Evolutionary conservation across 768 basidiomycete species (phyloP), one percentile per base, ranked within the genome.

Genomic region (Pholiota molesta): DNA sequence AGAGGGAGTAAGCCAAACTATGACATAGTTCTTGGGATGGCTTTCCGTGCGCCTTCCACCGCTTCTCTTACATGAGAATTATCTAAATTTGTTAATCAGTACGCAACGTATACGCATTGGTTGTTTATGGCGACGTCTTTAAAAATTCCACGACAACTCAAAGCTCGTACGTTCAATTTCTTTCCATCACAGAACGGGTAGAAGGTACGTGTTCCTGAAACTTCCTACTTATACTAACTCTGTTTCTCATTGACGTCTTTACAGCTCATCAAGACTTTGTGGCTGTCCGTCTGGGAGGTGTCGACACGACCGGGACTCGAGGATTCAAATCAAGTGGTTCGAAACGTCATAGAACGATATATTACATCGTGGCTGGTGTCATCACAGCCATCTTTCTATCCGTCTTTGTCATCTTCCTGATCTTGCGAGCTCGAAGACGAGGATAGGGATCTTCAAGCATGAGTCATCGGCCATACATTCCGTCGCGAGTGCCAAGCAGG

Each of bases 1-100:
- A 70, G 74, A 44, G 79, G 79, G 42, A 26, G 62, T 7, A 68
- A 66, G 56, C 77, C 81, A 29, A 78, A 72, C 29, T 91, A 80
- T 63, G 89, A 91, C 68, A 81, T 88, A 71, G 82, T 91, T 49
- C 77, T 91, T 49, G 90, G 90, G 59, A 91, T 91, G 87, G 80
- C 84, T 9, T 91, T 90, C 75, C 72, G 88, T 88, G 65, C 68
- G 86, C 79, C 7, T 26, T 56, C 54, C 52, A 11, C 21, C 16
- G 14, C 21, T 28, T 21, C 40, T 35, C 33, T 14, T 54, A 23
- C 39, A 11, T 28, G 16, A 58, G 42, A 17, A 26, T 53, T 40
- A 10, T 47, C 45, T 8, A 1, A 26, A 37, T 31, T 17, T 28
- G 64, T 31, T 23, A 40, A 23, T 14, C 66, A 90, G 89, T 90